Conservation (phyloP, 1,284 basidiomycete genomes). For the Trametes polyzona region DNA sequence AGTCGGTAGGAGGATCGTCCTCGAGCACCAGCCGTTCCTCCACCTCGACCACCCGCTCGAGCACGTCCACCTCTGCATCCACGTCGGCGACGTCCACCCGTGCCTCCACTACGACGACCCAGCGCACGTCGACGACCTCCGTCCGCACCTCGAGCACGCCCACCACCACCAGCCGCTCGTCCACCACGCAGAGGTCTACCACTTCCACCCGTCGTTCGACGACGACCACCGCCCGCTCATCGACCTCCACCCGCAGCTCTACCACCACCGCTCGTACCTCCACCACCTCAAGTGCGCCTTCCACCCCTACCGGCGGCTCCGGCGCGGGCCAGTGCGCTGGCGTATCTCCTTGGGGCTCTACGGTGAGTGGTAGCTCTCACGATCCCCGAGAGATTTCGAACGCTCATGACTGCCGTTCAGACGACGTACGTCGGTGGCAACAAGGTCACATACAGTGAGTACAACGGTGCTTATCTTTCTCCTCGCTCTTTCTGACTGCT, state of each 20-base stretch:
- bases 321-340: not conserved
- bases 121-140: slow-evolving; percentile 1
- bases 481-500: slow-evolving; percentile 10
- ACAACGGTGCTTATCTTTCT: no score
- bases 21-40: slow-evolving; percentile 33
- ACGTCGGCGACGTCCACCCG: slow-evolving; percentile 24
- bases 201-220: slow-evolving; percentile 36
- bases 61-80: slow-evolving; percentile 18
- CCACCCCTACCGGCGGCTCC: slow-evolving; percentile 26
- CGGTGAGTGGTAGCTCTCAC: not conserved
- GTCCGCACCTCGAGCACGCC: slow-evolving; percentile 29
- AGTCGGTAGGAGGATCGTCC: slow-evolving; percentile 17
- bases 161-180: slow-evolving; percentile 25
- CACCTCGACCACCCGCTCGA: slow-evolving; percentile 17
- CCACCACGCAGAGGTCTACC: slow-evolving; percentile 30
- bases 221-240: slow-evolving; percentile 28
- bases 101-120: slow-evolving; percentile 25
- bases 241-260: slow-evolving; percentile 34
- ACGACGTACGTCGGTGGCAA: slow-evolving; percentile 52
- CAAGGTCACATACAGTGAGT: slow-evolving; percentile 55
- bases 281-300: slow-evolving; percentile 50
- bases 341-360: slow-evolving; percentile 4
- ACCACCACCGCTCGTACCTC: slow-evolving; percentile 47
- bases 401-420: slow-evolving; percentile 20
- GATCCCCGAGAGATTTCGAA: not conserved